A percentile compares a stretch with the other conserved stretches of the same genome.
Evolutionary conservation across 495 filamentous ascomycete genomes (phyloP).

Genomic region (Penicillium cinerascens): DNA sequence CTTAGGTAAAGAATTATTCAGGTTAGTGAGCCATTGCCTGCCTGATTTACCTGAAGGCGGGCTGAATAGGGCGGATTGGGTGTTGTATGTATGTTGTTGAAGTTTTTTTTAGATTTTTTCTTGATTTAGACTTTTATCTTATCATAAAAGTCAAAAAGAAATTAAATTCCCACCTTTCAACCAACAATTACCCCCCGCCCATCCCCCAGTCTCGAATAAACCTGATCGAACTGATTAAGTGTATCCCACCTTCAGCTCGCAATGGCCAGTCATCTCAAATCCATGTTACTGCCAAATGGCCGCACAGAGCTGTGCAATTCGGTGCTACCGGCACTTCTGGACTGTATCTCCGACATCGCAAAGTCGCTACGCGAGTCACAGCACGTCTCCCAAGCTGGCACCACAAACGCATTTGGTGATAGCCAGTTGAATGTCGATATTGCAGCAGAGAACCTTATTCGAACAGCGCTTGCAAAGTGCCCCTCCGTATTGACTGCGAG

Average conservation of each 20-base stretch:
- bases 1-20: no score
- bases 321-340: slow-evolving; percentile 41
- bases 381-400: slow-evolving; percentile 39
- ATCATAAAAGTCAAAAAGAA: no score
- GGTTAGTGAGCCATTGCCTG: no score
- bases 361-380: slow-evolving; percentile 34
- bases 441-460: slow-evolving; percentile 42
- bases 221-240: background rate
- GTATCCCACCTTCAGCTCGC: background rate
- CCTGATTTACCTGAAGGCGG: no score
- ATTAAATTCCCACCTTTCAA: no score
- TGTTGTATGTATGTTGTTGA: no score
- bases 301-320: slow-evolving; percentile 17
- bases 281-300: slow-evolving; percentile 1
- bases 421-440: slow-evolving; percentile 56
- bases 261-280: background rate
- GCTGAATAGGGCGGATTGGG: no score
- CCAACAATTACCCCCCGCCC: background rate
- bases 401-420: slow-evolving; percentile 50
- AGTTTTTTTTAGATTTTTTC: no score
- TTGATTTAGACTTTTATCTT: no score
- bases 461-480: slow-evolving; percentile 36
- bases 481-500: slow-evolving; percentile 41
- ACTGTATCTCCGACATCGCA: slow-evolving; percentile 32
- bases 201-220: background rate